Conservation (phyloP, 345 rosid genomes). For the Alliaria petiolata region DNA sequence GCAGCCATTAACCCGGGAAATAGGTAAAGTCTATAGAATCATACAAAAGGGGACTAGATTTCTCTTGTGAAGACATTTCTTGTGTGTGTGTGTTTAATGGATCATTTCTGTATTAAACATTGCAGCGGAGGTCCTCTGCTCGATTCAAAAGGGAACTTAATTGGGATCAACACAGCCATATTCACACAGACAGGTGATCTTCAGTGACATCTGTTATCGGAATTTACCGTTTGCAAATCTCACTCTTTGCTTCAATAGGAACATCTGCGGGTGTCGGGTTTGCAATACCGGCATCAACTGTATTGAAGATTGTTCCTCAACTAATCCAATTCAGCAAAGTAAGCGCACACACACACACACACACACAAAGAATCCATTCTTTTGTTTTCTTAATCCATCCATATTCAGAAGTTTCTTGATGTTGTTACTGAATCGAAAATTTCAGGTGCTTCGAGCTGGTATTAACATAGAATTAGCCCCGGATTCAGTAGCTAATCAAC, state of each 20-base stretch:
- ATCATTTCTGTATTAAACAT: conserved; percentile 2
- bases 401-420: background rate
- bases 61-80: too few relatives aligned
- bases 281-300: conserved; percentile 93
- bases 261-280: conserved; percentile 97
- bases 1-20: conserved; percentile 99
- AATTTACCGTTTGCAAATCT: background rate
- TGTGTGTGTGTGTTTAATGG: background rate
- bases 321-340: conserved; percentile 82
- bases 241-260: conserved; percentile 41
- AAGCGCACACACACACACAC: conserved; percentile 21
- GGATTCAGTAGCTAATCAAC: conserved; percentile 80
- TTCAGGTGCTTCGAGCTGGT: conserved; percentile 81
- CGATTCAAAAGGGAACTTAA: conserved; percentile 83
- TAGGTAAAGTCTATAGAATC: conserved; percentile 45
- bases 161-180: conserved; percentile 95
- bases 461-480: conserved; percentile 83
- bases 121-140: conserved; percentile 92
- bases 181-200: conserved; percentile 79
- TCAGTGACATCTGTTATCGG: background rate
- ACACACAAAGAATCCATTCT: background rate
- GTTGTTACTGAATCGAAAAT: conserved; percentile 16
- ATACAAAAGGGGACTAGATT: background rate
- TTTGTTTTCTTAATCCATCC: conserved; percentile 12
- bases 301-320: conserved; percentile 86